Conservation (phyloP, 305 asterid genomes). For the Fraxinus sp. region DNA sequence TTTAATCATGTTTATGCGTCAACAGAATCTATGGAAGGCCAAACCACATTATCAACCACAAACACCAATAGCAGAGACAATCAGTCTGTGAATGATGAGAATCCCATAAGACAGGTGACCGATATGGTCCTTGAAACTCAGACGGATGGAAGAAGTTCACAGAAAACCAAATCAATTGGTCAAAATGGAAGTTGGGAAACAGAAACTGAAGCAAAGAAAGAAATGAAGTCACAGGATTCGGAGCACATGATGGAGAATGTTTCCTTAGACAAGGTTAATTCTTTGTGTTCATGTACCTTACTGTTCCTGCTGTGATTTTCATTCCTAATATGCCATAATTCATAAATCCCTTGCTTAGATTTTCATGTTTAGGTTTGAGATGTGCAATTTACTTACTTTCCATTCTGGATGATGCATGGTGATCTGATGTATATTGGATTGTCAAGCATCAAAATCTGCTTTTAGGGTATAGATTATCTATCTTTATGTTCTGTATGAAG, state of each 20-base stretch:
- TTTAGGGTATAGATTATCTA: not conserved
- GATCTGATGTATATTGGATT: not conserved
- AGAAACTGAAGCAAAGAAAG: constrained; percentile 28
- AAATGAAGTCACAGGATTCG: constrained; percentile 24
- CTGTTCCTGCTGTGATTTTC: not conserved
- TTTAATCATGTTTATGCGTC: not conserved
- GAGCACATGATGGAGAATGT: constrained; percentile 30
- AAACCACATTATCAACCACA: constrained; percentile 27
- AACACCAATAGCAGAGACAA: constrained; percentile 16
- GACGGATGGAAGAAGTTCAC: constrained; percentile 22
- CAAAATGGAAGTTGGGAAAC: constrained; percentile 17
- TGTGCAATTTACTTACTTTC: not conserved
- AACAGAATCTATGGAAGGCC: constrained; percentile 48
- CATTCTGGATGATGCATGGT: not conserved
- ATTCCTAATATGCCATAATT: not conserved
- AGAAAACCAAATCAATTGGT: constrained; percentile 29
- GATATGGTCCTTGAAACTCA: constrained; percentile 27
- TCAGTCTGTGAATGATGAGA: constrained; percentile 39
- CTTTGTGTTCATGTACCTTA: not conserved
- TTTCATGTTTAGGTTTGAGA: not conserved
- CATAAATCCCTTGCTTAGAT: not conserved
- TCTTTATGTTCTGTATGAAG: not conserved
- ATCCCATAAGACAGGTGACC: constrained; percentile 57
- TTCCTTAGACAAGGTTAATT: constrained; percentile 40
- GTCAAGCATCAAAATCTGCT: not conserved